Conservation (phyloP, 2,329 filamentous ascomycete genomes). For the Phaeomoniella chlamydospora region DNA sequence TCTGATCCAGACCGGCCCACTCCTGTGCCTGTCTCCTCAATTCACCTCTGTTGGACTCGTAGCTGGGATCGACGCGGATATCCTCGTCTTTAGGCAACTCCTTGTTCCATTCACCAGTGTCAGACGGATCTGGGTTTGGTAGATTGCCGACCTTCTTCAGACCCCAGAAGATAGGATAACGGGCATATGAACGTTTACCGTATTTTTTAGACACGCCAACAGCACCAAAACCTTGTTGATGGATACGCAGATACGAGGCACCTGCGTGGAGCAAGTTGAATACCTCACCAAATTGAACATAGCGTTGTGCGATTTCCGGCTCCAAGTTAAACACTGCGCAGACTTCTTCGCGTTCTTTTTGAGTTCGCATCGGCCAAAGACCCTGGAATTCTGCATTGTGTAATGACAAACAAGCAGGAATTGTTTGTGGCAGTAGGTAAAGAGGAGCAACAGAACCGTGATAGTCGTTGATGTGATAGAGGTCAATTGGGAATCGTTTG, state of each 20-base stretch:
- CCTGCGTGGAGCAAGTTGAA: slow-evolving; percentile 57
- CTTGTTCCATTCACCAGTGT: slow-evolving; percentile 47
- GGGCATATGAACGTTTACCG: slow-evolving; percentile 49
- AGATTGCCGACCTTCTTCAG: slow-evolving; percentile 47
- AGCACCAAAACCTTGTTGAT: slow-evolving; percentile 53
- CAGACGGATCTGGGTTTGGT: slow-evolving; percentile 51
- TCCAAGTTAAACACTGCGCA: slow-evolving; percentile 50
- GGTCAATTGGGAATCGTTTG: slow-evolving; percentile 45
- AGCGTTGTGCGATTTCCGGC: slow-evolving; percentile 40
- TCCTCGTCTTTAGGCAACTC: slow-evolving; percentile 33
- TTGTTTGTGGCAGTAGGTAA: slow-evolving; percentile 47
- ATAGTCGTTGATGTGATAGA: slow-evolving; percentile 56
- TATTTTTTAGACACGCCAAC: slow-evolving; percentile 57
- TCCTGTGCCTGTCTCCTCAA: slow-evolving; percentile 49
- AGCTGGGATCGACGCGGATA: slow-evolving; percentile 37
- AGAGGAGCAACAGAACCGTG: slow-evolving; percentile 49
- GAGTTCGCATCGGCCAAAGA: slow-evolving; percentile 51
- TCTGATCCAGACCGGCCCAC: slow-evolving; percentile 50
- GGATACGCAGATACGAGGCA: slow-evolving; percentile 49
- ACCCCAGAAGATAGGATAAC: slow-evolving; percentile 58
- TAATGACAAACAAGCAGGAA: slow-evolving; percentile 48
- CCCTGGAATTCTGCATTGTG: slow-evolving; percentile 59
- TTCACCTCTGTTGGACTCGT: slow-evolving; percentile 37
- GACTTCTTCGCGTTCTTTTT: slow-evolving; percentile 47
- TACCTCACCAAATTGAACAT: slow-evolving; percentile 54